A percentile compares a stretch with the other conserved stretches of the same genome.
Evolutionary conservation across 257 asterid genomes (phyloP).

Genomic region (Penstemon davidsonii): DNA sequence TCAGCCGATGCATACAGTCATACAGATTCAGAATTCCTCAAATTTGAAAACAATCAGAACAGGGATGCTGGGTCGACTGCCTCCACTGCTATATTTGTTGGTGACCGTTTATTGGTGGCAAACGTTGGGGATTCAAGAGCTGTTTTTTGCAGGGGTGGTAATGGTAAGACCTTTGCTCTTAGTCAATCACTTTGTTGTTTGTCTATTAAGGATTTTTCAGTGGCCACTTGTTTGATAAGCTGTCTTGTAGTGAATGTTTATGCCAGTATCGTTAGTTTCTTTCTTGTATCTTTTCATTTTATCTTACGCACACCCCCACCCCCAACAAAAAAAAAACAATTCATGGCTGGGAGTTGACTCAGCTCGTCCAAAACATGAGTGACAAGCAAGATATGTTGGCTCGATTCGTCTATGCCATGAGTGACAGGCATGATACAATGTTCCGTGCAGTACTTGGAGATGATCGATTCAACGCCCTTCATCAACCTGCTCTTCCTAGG

Average conservation of each 20-base stretch:
- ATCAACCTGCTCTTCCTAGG: too few relatives aligned
- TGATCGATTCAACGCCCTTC: too few relatives aligned
- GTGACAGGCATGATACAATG: too few relatives aligned
- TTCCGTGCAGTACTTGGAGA: too few relatives aligned
- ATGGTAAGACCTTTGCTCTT: slow-evolving; percentile 50
- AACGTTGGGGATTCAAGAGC: slow-evolving; percentile 97
- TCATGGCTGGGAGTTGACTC: too few relatives aligned
- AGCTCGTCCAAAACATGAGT: too few relatives aligned
- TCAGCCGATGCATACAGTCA: slow-evolving; percentile 92
- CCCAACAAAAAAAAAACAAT: too few relatives aligned
- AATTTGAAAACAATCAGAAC: slow-evolving; percentile 78
- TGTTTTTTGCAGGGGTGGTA: slow-evolving; percentile 85
- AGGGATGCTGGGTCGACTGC: slow-evolving; percentile 99
- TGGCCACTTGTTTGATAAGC: neutral
- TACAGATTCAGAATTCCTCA: slow-evolving; percentile 92
- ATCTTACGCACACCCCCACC: too few relatives aligned
- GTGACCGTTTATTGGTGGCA: slow-evolving; percentile 87
- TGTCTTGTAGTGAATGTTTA: too few relatives aligned
- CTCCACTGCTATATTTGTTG: slow-evolving; percentile 96
- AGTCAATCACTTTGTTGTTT: neutral
- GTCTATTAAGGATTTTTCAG: neutral
- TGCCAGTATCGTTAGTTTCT: neutral
- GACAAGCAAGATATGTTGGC: too few relatives aligned
- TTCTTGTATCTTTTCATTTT: neutral
- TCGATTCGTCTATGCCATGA: too few relatives aligned